Conservation (phyloP, 2,329 filamentous ascomycete species). For the Venturia oleaginea region DNA sequence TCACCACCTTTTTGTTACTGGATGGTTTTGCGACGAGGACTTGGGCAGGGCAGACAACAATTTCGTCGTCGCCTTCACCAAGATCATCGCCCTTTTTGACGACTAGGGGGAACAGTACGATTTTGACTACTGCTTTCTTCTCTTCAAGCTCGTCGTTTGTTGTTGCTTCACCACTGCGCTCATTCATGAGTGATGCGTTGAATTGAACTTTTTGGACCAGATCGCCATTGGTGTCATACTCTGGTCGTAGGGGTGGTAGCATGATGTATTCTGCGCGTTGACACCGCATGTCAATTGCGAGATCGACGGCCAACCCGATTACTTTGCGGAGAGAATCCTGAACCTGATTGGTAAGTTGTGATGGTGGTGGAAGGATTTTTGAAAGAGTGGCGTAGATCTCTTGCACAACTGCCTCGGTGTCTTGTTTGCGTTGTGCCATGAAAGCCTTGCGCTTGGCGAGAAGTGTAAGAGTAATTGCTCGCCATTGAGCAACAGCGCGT, state of each 20-base stretch:
- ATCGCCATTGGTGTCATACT: constrained; percentile 90
- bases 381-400: constrained; percentile 79
- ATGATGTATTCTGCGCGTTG: constrained; percentile 98
- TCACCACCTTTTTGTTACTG: constrained; percentile 39
- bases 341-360: constrained; percentile 70
- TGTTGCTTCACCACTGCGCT: constrained; percentile 62
- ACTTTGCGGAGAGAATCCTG: constrained; percentile 79
- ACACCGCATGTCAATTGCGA: constrained; percentile 94
- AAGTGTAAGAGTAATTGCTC: constrained; percentile 85
- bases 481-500: constrained; percentile 92
- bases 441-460: constrained; percentile 76
- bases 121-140: constrained; percentile 68
- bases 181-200: constrained; percentile 91
- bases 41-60: constrained; percentile 90
- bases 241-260: constrained; percentile 87
- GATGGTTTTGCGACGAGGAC: constrained; percentile 61
- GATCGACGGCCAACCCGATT: constrained; percentile 75
- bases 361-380: constrained; percentile 77
- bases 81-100: constrained; percentile 90
- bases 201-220: constrained; percentile 80
- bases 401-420: constrained; percentile 92
- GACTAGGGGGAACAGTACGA: constrained; percentile 91
- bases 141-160: constrained; percentile 75
- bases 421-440: constrained; percentile 69
- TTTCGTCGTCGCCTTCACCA: constrained; percentile 83